These are phyloP conservation scores for Pharnaceum exiguum DNA, from an alignment of 148 eudicot genomes.

Conservation along the genomic window DNA sequence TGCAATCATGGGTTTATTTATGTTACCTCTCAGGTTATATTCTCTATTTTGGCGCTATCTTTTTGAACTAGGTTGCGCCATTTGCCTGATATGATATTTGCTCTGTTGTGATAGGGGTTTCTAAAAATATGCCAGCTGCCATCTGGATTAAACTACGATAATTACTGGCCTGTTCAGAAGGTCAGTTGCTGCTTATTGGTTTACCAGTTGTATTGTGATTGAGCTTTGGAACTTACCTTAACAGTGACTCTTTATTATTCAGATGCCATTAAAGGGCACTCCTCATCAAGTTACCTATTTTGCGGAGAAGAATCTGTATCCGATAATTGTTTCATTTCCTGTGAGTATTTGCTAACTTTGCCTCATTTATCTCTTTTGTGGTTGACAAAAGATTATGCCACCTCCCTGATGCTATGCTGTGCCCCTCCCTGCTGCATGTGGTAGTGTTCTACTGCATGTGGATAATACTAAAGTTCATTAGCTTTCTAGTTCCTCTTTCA, in stretches of 20 bases:
- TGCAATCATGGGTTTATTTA: slow-evolving; percentile 96
- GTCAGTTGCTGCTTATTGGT: slow-evolving; percentile 30
- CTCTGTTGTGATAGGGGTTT: slow-evolving; percentile 49
- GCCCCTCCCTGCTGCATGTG: no score
- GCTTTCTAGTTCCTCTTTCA: no score
- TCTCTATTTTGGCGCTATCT: slow-evolving; percentile 1
- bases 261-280: slow-evolving; percentile 96
- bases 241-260: slow-evolving; percentile 13
- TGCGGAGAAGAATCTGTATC: slow-evolving; percentile 89
- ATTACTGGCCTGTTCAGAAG: slow-evolving; percentile 97
- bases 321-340: slow-evolving; percentile 85
- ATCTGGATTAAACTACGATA: slow-evolving; percentile 66
- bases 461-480: no score
- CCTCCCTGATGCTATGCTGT: no score
- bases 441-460: no score
- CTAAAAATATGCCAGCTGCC: slow-evolving; percentile 91
- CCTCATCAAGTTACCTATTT: slow-evolving; percentile 98
- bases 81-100: slow-evolving; percentile 2
- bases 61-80: background rate
- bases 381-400: background rate
- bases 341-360: slow-evolving; percentile 41
- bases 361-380: background rate
- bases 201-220: background rate
- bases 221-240: slow-evolving; percentile 3
- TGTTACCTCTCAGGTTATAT: slow-evolving; percentile 76